phyloP scores from a whole-genome alignment of 495 filamentous ascomycete species.

The Penicillium crystallinum region DNA sequence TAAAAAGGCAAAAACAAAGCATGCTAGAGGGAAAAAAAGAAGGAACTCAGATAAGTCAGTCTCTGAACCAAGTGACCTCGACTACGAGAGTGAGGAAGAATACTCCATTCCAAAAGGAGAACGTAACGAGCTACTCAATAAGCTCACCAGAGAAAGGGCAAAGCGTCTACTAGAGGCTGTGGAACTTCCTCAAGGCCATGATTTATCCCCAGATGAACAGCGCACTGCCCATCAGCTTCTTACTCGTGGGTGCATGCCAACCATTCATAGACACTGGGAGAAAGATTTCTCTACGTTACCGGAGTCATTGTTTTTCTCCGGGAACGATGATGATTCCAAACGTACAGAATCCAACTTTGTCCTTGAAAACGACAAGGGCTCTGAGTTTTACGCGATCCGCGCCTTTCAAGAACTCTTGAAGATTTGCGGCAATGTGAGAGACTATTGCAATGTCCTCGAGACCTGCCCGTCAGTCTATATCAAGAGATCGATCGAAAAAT shows the following conservation, averaged over 20 bases:
- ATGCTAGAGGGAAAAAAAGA: neutral
- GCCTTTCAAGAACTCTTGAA: conserved; percentile 34
- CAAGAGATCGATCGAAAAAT: conserved; percentile 29
- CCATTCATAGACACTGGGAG: conserved; percentile 51
- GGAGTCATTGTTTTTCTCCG: conserved; percentile 46
- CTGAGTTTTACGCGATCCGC: conserved; percentile 35
- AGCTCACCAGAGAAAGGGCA: conserved; percentile 27
- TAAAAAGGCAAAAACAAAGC: too few species aligned
- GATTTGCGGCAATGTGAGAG: conserved; percentile 39
- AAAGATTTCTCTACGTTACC: conserved; percentile 60
- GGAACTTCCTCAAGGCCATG: conserved; percentile 25
- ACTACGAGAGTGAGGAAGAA: neutral
- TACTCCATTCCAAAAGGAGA: conserved; percentile 16
- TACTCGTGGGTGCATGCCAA: conserved; percentile 55
- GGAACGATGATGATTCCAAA: neutral
- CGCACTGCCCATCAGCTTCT: conserved; percentile 48
- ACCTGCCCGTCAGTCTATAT: conserved; percentile 28
- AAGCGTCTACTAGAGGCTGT: conserved; percentile 24
- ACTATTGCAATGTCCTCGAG: conserved; percentile 23
- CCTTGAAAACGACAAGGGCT: conserved; percentile 39
- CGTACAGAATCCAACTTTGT: conserved; percentile 34
- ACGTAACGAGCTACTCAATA: conserved; percentile 19
- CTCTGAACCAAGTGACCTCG: neutral
- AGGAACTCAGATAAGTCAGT: neutral
- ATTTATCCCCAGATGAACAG: conserved; percentile 46